A percentile compares a stretch with the other conserved stretches of the same genome.
Conservation (phyloP, 768 basidiomycete genomes). For the Podaxis rugospora region DNA sequence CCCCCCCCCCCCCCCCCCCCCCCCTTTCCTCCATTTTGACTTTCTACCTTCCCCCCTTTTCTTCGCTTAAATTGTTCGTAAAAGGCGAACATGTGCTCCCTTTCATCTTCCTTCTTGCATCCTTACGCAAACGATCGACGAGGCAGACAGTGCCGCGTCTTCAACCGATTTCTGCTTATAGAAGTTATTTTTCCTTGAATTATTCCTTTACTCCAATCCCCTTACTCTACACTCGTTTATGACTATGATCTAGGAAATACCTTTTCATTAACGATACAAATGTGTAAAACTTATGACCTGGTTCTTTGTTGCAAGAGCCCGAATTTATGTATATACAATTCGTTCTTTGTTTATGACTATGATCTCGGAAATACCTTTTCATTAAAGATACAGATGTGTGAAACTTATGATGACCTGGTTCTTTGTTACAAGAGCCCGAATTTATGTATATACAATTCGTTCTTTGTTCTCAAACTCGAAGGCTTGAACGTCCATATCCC, state of each 20-base stretch:
- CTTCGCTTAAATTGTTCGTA: background rate
- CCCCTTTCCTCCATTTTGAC: background rate
- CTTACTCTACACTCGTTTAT: background rate
- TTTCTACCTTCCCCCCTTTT: slow-evolving; percentile 4
- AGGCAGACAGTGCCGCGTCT: background rate
- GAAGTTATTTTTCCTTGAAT: background rate
- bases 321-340: background rate
- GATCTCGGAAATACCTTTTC: background rate
- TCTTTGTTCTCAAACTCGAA: background rate
- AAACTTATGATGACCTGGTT: slow-evolving; percentile 1
- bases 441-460: background rate
- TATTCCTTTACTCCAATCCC: background rate
- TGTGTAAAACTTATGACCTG: background rate
- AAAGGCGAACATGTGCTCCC: background rate
- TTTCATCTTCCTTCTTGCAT: background rate
- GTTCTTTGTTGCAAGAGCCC: too few species aligned
- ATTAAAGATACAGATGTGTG: slow-evolving; percentile 4
- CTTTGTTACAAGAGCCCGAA: too few species aligned
- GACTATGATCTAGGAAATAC: background rate
- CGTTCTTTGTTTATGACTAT: background rate
- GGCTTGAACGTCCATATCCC: background rate
- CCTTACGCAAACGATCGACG: background rate
- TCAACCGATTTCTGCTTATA: background rate
- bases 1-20: background rate
- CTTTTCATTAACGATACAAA: slow-evolving; percentile 7